Base-by-base conservation (phyloP, 2,329 filamentous ascomycete genomes). In the Cercospora brassicicola region DNA sequence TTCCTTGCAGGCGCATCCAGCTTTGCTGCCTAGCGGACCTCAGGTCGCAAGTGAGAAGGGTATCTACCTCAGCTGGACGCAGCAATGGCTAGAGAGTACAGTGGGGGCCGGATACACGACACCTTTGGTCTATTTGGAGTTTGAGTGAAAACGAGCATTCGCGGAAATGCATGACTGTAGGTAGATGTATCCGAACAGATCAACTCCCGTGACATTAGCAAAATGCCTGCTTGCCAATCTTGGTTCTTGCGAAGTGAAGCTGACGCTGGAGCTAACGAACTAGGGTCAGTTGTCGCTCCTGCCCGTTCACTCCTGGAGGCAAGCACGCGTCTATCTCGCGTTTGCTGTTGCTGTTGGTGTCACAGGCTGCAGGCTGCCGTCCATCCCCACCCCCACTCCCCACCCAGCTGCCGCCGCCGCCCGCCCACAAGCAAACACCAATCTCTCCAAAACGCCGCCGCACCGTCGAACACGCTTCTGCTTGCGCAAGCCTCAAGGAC, bases 1-100 rank as follows among this genome's bases (percentile, higher is more conserved):
- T 57, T 65, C 67, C 2, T 53, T 74, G 57, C 72, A 73, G 57
- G 73, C 72, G n/a, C 72, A 74, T 61, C 71, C 73, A 31, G 67
- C 63, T 36, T 51, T 74, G 51, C 23, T 69, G 23, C 65, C 66
- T 1, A 65, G 62, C 51, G 62, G 62, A 13, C 63, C 63, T 8
- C 30, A 57, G 15, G 67, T 68, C 36, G 71, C 66, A 45, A 67
- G 64, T 36, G 65, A 69, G 61, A 68, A 42, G 13, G 71, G 69
- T 15, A 69, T 73, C 39, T 72, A 68, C 51, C 18, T 73, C 23
- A 71, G 48, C 55, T 73, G 68, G 65, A 73, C 69, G 15, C 71
- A 73, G 67, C 65, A 72, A 60, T 73, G 67, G 70, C 36, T 42
- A 20, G 63, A 66, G 30, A 26, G 28, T 51, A 70, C 59, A 11